These are phyloP conservation scores for Agrostemma githago DNA, from an alignment of 148 eudicot genomes.

Conservation along the genomic window DNA sequence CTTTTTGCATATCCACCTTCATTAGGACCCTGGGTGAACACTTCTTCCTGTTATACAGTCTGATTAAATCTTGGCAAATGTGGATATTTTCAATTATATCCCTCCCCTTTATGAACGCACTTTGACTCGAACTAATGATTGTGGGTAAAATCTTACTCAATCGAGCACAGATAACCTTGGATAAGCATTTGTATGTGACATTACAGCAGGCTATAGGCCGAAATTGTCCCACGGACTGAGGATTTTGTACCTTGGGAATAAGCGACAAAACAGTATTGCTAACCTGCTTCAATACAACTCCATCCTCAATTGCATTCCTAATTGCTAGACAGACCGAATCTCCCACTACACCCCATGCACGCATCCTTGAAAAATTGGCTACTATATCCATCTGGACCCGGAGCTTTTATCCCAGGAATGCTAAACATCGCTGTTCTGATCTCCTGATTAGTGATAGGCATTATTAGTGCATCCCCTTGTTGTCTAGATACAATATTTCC, in stretches of 20 bases:
- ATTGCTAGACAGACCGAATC: background rate
- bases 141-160: background rate
- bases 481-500: no score
- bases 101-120: background rate
- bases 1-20: background rate
- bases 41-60: background rate
- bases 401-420: no score
- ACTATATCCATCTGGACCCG: no score
- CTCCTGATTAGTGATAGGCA: background rate
- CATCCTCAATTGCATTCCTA: background rate
- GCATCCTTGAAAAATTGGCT: no score
- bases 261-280: background rate
- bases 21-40: background rate
- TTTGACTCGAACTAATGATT: background rate
- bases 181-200: background rate
- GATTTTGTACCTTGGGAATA: background rate
- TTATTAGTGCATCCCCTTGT: no score
- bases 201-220: slow-evolving; percentile 1
- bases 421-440: background rate
- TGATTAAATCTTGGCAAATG: background rate
- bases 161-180: background rate
- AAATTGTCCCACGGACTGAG: background rate
- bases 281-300: background rate
- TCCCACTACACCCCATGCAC: no score
- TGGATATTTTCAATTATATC: background rate